Evolutionary conservation across 2,329 filamentous ascomycete genomes (phyloP).

Genomic region (Geoglossum cookeanum): DNA sequence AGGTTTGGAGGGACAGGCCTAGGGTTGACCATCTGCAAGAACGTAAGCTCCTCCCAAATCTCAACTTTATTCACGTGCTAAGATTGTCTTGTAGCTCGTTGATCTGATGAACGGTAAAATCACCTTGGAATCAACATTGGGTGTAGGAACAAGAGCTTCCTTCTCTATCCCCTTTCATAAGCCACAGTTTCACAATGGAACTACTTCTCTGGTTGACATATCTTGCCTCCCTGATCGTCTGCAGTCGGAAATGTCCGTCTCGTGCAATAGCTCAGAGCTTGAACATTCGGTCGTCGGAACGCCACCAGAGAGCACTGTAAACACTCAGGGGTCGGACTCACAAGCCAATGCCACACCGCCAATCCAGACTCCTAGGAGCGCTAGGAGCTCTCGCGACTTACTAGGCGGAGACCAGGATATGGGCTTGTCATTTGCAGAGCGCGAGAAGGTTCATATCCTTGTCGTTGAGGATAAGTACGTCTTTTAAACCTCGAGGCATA

Average conservation of each 20-base stretch:
- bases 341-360: not conserved
- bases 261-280: constrained; percentile 9
- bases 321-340: not conserved
- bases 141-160: constrained; percentile 49
- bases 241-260: constrained; percentile 29
- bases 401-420: constrained; percentile 37
- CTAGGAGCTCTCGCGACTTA: constrained; percentile 52
- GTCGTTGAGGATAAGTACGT: constrained; percentile 71
- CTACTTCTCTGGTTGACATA: constrained; percentile 37
- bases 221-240: constrained; percentile 48
- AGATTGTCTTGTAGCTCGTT: constrained; percentile 63
- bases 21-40: constrained; percentile 40
- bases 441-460: constrained; percentile 66
- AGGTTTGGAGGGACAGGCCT: constrained; percentile 87
- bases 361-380: constrained; percentile 15
- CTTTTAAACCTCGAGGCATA: constrained; percentile 7
- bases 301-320: not conserved
- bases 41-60: constrained; percentile 17
- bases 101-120: constrained; percentile 80
- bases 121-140: constrained; percentile 57
- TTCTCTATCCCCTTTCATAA: constrained; percentile 74
- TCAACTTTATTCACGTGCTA: not conserved
- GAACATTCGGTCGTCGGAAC: not conserved
- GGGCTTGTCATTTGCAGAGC: constrained; percentile 56
- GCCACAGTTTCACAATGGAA: constrained; percentile 32